Percentiles rank a stretch among this genome's conserved stretches.
phyloP scores from a whole-genome alignment of 2,329 filamentous ascomycete species.

The Pseudogymnoascus sp. region DNA sequence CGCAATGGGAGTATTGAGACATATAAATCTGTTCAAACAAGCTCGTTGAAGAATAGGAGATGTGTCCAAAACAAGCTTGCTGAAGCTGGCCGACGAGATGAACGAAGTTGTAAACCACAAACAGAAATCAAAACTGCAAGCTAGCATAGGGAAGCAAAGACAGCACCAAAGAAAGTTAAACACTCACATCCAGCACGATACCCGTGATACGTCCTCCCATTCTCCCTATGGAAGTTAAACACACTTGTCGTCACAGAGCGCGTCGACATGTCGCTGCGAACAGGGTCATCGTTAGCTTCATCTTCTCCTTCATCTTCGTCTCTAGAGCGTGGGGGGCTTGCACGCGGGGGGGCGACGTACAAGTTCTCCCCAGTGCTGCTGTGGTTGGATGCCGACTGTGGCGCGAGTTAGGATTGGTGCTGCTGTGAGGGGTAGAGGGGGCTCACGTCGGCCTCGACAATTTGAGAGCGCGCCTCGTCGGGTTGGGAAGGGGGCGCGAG shows the following conservation, averaged over 20 bases:
- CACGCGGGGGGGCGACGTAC: neutral
- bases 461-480: neutral
- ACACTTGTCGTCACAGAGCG: constrained; percentile 16
- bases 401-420: neutral
- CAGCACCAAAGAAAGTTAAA: neutral
- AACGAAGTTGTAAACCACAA: neutral
- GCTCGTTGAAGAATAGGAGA: neutral
- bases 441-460: neutral
- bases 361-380: constrained; percentile 4
- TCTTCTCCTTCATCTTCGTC: neutral
- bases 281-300: neutral
- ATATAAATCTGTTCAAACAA: neutral
- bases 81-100: neutral
- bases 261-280: constrained; percentile 11
- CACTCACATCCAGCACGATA: constrained; percentile 21
- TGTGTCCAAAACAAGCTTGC: neutral
- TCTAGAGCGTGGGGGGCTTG: neutral
- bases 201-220: constrained; percentile 25
- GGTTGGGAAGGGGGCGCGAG: neutral
- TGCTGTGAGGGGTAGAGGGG: neutral
- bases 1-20: neutral
- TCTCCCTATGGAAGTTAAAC: constrained; percentile 22
- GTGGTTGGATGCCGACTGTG: neutral
- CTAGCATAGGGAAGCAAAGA: neutral
- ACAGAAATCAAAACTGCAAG: neutral